Conservation (phyloP, 768 basidiomycete species). For the Boletus reticulatus region DNA sequence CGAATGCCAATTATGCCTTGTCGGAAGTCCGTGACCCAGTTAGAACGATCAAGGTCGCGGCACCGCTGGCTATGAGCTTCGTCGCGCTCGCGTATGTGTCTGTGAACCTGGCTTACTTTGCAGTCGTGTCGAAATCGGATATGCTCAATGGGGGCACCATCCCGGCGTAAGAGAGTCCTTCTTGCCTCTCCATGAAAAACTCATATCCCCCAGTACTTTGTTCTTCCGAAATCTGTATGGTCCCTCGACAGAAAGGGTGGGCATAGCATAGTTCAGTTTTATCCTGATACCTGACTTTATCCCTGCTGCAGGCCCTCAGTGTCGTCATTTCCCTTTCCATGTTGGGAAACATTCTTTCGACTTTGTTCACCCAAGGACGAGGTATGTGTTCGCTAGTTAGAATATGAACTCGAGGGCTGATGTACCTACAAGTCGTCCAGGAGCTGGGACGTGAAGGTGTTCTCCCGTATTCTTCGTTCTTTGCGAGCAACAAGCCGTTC, state of each 20-base stretch:
- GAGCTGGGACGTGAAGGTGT: conserved; percentile 73
- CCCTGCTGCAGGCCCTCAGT: conserved; percentile 48
- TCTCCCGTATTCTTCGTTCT: conserved; percentile 62
- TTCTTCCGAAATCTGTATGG: conserved; percentile 79
- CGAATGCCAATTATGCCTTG: conserved; percentile 72
- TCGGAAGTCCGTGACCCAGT: conserved; percentile 71
- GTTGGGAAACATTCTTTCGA: conserved; percentile 60
- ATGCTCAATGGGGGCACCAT: conserved; percentile 61
- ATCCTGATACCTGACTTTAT: background rate
- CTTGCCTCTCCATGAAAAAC: background rate
- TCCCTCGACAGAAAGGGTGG: conserved; percentile 53
- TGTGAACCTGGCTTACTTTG: conserved; percentile 73
- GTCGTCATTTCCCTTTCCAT: conserved; percentile 62
- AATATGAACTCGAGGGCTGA: conserved; percentile 3
- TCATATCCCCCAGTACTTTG: conserved; percentile 44
- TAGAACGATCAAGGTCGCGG: conserved; percentile 66
- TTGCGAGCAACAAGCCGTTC: conserved; percentile 72
- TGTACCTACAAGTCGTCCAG: conserved; percentile 53
- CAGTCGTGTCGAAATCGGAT: conserved; percentile 67
- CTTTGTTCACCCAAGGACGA: conserved; percentile 66
- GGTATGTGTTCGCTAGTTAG: conserved; percentile 35
- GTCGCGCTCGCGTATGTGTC: conserved; percentile 60
- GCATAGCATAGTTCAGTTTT: conserved; percentile 10
- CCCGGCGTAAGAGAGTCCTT: conserved; percentile 52
- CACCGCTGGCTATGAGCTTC: conserved; percentile 59